A percentile compares a stretch with the other conserved stretches of the same genome.
Evolutionary conservation across 352 stramenopile genomes (phyloP).

Genomic region (Phytophthora pistaciae): DNA sequence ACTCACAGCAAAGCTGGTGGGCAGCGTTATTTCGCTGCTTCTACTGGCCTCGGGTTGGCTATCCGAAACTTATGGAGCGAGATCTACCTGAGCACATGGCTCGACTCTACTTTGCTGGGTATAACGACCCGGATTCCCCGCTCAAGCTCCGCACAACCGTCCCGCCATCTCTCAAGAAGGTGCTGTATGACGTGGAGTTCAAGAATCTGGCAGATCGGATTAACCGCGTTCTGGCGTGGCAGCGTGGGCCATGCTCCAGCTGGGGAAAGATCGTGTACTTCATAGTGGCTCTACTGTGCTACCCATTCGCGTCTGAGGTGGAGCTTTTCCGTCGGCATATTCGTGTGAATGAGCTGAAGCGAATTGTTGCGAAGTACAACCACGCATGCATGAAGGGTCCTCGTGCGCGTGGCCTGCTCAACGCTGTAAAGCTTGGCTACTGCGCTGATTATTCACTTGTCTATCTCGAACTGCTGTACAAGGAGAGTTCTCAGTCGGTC

Average conservation of each 20-base stretch:
- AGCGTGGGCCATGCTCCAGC: conserved; percentile 51
- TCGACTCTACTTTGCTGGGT: conserved; percentile 74
- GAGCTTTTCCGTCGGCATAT: conserved; percentile 74
- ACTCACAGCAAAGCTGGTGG: conserved; percentile 65
- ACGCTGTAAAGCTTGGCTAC: conserved; percentile 84
- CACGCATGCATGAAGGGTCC: conserved; percentile 86
- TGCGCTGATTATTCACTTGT: conserved; percentile 83
- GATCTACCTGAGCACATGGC: conserved; percentile 87
- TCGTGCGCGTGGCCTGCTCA: conserved; percentile 69
- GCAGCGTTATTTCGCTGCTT: conserved; percentile 68
- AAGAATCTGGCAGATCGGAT: conserved; percentile 69
- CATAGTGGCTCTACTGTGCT: conserved; percentile 70
- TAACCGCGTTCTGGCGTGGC: conserved; percentile 69
- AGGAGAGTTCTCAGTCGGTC: conserved; percentile 74
- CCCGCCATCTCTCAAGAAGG: conserved; percentile 58
- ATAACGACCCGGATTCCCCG: conserved; percentile 70
- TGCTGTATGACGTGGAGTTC: conserved; percentile 79
- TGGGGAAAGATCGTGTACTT: conserved; percentile 72
- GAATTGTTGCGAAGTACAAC: conserved; percentile 80
- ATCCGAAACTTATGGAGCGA: conserved; percentile 83
- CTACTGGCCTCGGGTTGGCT: conserved; percentile 79
- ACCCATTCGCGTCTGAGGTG: conserved; percentile 75
- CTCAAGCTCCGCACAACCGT: conserved; percentile 72
- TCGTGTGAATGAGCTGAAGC: conserved; percentile 82
- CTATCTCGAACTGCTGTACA: conserved; percentile 57